A percentile compares a stretch with the other conserved stretches of the same genome.
Evolutionary conservation across 768 basidiomycete genomes (phyloP).

Genomic region (Coprinopsis strossmayeri): DNA sequence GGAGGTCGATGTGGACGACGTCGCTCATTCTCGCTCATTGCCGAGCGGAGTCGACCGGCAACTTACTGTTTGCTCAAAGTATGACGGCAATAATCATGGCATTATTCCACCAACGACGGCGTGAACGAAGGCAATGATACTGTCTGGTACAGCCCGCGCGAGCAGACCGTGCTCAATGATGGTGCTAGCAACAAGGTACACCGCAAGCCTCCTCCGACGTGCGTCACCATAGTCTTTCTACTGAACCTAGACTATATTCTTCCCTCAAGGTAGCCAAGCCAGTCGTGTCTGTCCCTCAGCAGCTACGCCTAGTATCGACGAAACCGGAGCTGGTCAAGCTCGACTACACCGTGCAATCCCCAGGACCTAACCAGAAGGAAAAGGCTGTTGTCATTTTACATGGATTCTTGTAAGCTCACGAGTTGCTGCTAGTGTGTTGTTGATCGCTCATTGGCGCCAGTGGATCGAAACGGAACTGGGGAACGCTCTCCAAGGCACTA

Average conservation of each 20-base stretch:
- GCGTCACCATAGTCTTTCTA: background rate
- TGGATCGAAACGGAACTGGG: slow-evolving; percentile 89
- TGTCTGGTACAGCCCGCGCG: too few relatives aligned
- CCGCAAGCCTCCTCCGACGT: background rate
- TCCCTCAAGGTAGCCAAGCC: slow-evolving; percentile 1
- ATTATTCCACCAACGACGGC: too few relatives aligned
- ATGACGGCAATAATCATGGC: too few relatives aligned
- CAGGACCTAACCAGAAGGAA: slow-evolving; percentile 17
- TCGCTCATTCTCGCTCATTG: too few relatives aligned
- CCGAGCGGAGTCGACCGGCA: too few relatives aligned
- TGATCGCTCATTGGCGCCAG: slow-evolving; percentile 28
- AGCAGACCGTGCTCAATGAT: too few relatives aligned
- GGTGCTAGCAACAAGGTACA: too few relatives aligned
- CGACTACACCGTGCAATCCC: background rate
- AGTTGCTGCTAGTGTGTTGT: background rate
- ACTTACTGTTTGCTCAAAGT: too few relatives aligned
- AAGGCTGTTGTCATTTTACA: slow-evolving; percentile 53
- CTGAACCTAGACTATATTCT: background rate
- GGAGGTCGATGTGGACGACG: too few relatives aligned
- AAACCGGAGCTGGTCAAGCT: background rate
- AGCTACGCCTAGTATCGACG: background rate
- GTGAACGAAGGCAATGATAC: too few relatives aligned
- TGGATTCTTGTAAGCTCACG: slow-evolving; percentile 48
- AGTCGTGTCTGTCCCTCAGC: background rate
- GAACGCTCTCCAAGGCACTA: slow-evolving; percentile 72